Conservation (phyloP, 345 rosid species). For the Salix arbutifolia region DNA sequence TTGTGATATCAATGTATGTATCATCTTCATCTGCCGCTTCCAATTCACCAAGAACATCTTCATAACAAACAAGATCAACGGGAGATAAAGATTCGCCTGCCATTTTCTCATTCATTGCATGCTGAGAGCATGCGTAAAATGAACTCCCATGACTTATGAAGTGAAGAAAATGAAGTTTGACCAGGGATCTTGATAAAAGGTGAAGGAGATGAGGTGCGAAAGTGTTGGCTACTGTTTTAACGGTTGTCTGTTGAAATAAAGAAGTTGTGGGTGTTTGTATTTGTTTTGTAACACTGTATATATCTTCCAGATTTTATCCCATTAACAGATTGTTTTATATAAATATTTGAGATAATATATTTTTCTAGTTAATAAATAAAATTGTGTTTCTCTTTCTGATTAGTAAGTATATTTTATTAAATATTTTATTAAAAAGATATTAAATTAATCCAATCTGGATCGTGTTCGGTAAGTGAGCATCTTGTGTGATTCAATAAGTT, state of each 20-base stretch:
- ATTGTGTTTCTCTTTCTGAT: too few species aligned
- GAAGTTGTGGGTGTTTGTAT: not conserved
- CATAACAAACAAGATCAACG: slow-evolving; percentile 36
- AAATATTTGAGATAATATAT: not conserved
- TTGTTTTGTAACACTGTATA: not conserved
- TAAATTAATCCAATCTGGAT: too few species aligned
- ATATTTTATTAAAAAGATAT: too few species aligned
- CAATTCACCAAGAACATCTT: slow-evolving; percentile 24
- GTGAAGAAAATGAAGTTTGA: slow-evolving; percentile 11
- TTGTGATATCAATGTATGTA: not conserved
- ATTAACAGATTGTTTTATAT: not conserved
- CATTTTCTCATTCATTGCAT: slow-evolving; percentile 10
- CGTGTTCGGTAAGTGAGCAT: too few species aligned
- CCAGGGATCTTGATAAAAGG: not conserved
- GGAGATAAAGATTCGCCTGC: slow-evolving; percentile 24
- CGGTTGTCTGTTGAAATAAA: not conserved
- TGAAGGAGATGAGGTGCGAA: slow-evolving; percentile 5
- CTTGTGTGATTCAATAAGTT: too few species aligned
- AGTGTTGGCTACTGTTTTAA: slow-evolving; percentile 1
- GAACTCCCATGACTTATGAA: slow-evolving; percentile 10
- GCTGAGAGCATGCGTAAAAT: not conserved
- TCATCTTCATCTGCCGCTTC: slow-evolving; percentile 11
- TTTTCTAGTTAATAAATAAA: too few species aligned
- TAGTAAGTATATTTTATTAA: too few species aligned
- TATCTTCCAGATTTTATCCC: not conserved